phyloP scores from a whole-genome alignment of 768 basidiomycete species.

The Auricularia cornea region DNA sequence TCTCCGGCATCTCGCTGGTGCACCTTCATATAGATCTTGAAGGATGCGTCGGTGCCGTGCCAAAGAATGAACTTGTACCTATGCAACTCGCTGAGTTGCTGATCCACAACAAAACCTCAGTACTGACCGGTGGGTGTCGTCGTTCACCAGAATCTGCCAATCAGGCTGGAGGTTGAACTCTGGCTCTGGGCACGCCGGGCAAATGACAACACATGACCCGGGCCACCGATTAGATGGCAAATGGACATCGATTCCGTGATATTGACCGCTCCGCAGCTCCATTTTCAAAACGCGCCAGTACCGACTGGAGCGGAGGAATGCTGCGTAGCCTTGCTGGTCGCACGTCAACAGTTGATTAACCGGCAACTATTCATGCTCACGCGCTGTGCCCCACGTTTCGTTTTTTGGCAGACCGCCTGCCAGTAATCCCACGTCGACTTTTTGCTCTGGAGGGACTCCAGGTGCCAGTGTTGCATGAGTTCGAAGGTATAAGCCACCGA shows the following conservation, averaged over 20 bases:
- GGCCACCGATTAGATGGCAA: not conserved
- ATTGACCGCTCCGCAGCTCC: not conserved
- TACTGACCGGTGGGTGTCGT: not conserved
- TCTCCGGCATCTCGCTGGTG: not conserved
- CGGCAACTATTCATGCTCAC: not conserved
- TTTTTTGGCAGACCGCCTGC: not conserved
- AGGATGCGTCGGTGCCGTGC: not conserved
- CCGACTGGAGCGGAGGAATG: not conserved
- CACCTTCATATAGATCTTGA: not conserved
- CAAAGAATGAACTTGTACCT: not conserved
- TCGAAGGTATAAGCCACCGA: not conserved
- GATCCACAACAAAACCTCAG: not conserved
- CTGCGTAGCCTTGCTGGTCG: not conserved
- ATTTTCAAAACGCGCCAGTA: not conserved
- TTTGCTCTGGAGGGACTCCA: not conserved
- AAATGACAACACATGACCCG: not conserved
- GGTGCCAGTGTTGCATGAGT: not conserved
- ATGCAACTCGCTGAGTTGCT: not conserved
- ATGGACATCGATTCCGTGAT: not conserved
- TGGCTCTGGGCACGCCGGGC: not conserved
- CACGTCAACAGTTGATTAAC: not conserved
- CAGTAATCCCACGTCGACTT: not conserved
- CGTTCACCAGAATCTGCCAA: not conserved
- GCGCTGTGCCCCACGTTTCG: not conserved
- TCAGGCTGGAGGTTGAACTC: not conserved